phyloP scores from a whole-genome alignment of 2,329 filamentous ascomycete species.

The Blastomyces emzantsi region DNA sequence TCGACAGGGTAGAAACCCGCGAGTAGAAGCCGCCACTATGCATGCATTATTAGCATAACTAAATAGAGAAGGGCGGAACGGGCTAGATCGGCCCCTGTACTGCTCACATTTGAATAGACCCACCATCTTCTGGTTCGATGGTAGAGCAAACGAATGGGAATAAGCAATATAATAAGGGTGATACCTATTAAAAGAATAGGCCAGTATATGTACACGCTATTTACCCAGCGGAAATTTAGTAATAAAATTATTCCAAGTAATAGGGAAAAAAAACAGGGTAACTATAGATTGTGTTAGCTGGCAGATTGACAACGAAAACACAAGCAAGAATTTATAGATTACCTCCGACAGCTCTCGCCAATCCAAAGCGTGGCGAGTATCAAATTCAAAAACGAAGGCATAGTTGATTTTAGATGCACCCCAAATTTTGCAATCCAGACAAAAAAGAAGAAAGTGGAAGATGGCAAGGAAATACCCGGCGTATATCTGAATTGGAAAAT shows the following conservation, averaged over 20 bases:
- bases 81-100: neutral
- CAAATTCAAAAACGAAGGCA: conserved; percentile 92
- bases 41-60: conserved; percentile 22
- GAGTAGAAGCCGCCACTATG: conserved; percentile 70
- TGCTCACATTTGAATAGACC: conserved; percentile 71
- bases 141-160: conserved; percentile 66
- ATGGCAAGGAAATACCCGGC: conserved; percentile 83
- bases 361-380: conserved; percentile 73
- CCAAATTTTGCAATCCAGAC: conserved; percentile 77
- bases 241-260: conserved; percentile 70
- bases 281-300: conserved; percentile 31
- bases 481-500: conserved; percentile 57
- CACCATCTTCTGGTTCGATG: conserved; percentile 76
- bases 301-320: neutral
- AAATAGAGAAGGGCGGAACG: neutral
- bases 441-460: conserved; percentile 73
- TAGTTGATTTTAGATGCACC: conserved; percentile 83
- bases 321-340: conserved; percentile 17
- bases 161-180: conserved; percentile 59
- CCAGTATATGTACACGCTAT: conserved; percentile 71
- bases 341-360: conserved; percentile 79
- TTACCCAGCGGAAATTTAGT: conserved; percentile 72
- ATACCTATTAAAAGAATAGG: conserved; percentile 69
- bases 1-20: conserved; percentile 88
- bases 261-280: conserved; percentile 76